phyloP scores from a whole-genome alignment of 2,329 filamentous ascomycete genomes.

The Zopfia rhizophila region DNA sequence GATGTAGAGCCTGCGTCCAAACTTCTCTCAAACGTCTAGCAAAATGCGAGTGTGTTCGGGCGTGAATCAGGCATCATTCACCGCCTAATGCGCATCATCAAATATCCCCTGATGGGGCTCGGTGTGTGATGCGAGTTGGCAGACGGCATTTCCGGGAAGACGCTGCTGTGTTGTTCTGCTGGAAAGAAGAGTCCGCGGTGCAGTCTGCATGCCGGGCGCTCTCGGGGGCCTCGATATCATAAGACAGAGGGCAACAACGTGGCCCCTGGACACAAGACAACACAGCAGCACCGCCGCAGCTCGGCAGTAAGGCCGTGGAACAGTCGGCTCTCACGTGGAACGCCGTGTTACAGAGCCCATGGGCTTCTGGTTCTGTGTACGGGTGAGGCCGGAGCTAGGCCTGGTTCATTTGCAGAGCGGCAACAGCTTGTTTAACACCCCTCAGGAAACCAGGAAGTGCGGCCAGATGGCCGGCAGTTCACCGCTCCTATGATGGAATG shows the following conservation, averaged over 20 bases:
- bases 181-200: background rate
- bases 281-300: slow-evolving; percentile 40
- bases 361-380: slow-evolving; percentile 24
- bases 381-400: slow-evolving; percentile 46
- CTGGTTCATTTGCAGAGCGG: slow-evolving; percentile 34
- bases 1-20: slow-evolving; percentile 38
- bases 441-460: slow-evolving; percentile 38
- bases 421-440: slow-evolving; percentile 31
- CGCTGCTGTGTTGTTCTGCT: slow-evolving; percentile 11
- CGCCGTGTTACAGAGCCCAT: slow-evolving; percentile 27
- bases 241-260: slow-evolving; percentile 38
- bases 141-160: slow-evolving; percentile 27
- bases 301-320: slow-evolving; percentile 26
- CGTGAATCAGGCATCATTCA: slow-evolving; percentile 44
- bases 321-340: slow-evolving; percentile 46
- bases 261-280: slow-evolving; percentile 43
- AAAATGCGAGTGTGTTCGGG: slow-evolving; percentile 33
- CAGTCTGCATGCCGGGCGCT: slow-evolving; percentile 21
- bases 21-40: slow-evolving; percentile 40
- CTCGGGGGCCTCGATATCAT: slow-evolving; percentile 29
- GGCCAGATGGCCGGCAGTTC: slow-evolving; percentile 44
- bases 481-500: slow-evolving; percentile 33
- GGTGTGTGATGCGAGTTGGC: slow-evolving; percentile 38
- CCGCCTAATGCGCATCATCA: slow-evolving; percentile 49
- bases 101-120: slow-evolving; percentile 28